phyloP scores from a whole-genome alignment of 768 basidiomycete genomes.

The Lentinus tigrinus region DNA sequence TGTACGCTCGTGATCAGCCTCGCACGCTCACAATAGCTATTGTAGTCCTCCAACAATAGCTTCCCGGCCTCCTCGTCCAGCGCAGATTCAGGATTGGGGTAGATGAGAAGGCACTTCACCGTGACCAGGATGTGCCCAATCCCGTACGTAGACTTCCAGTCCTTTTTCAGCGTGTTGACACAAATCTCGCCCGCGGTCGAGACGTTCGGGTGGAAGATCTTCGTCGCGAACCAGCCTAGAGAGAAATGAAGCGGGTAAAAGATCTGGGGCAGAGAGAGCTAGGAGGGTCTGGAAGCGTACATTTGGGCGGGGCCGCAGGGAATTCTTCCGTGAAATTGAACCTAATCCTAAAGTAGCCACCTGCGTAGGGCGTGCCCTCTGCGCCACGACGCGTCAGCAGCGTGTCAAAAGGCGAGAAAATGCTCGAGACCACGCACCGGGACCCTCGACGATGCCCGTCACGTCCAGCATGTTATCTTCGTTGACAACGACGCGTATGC shows the following conservation, averaged over 20 bases:
- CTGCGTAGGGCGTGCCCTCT: constrained; percentile 70
- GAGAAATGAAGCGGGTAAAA: not conserved
- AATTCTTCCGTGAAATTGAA: constrained; percentile 95
- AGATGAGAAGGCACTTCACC: constrained; percentile 93
- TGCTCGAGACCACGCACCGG: constrained; percentile 55
- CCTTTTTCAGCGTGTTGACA: constrained; percentile 96
- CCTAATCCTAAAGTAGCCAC: constrained; percentile 70
- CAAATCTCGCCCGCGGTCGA: constrained; percentile 90
- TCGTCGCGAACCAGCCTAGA: constrained; percentile 85
- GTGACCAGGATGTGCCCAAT: constrained; percentile 90
- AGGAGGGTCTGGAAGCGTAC: constrained; percentile 43
- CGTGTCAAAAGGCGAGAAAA: not conserved
- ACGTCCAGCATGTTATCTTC: constrained; percentile 90
- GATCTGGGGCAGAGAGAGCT: not conserved
- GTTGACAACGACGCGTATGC: constrained; percentile 82
- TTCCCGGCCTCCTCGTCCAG: constrained; percentile 96
- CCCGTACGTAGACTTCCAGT: constrained; percentile 91
- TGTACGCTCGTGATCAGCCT: constrained; percentile 89
- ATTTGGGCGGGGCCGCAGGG: constrained; percentile 91
- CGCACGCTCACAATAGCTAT: constrained; percentile 83
- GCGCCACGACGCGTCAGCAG: constrained; percentile 14
- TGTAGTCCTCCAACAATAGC: constrained; percentile 85
- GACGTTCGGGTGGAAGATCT: constrained; percentile 98
- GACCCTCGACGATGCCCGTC: constrained; percentile 86
- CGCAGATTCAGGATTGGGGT: constrained; percentile 95